Evolutionary conservation across 1,284 basidiomycete genomes (phyloP), one percentile per base, ranked within the genome.

Genomic region (Stereum hirsutum): DNA sequence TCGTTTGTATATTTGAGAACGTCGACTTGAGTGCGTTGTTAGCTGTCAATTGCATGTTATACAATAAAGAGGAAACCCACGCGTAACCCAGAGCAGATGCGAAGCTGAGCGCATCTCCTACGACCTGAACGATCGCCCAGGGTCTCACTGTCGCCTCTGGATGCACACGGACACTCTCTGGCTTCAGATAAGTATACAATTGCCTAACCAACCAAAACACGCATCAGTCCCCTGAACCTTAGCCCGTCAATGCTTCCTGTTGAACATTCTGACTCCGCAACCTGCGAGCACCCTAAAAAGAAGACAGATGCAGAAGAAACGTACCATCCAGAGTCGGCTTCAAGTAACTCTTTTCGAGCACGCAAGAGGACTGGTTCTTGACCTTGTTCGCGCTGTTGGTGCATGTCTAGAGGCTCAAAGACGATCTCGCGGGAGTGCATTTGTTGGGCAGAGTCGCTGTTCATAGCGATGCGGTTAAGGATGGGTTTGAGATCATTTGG

Each of bases 111-210:
- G 82, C 83, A 56, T 89, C 84, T 4, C 85, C 86, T 19, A 75
- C 66, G 12, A 89, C 81, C 51, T 85, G 74, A 47, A 78, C 79
- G 28, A 74, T 81, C 11, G 84, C 81, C 80, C 85, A 88, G 10
- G 85, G 84, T 42, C 85, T 70, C 39, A 89, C 85, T 2, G 85
- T 89, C 2, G 85, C 83, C 56, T 88, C 84, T 15, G 86, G 83
- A 52, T 89, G 81, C 14, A 81, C 77, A 28, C 85, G 74, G 12
- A 75, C 75, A 32, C 79, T 80, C 58, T 89, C 85, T 36, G 86
- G 82, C 55, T 85, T 87, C 42, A 87, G 63, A 57, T 83, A 85
- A 14, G 83, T 84, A 56, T 79, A 85, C 17, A 89, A 59, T 5
- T 77, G 66, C 84, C 84, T 87, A n/a, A n/a, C n/a, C n/a, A n/a